Conservation (phyloP, 2,329 filamentous ascomycete species). For the Scleromitrula shiraiana region DNA sequence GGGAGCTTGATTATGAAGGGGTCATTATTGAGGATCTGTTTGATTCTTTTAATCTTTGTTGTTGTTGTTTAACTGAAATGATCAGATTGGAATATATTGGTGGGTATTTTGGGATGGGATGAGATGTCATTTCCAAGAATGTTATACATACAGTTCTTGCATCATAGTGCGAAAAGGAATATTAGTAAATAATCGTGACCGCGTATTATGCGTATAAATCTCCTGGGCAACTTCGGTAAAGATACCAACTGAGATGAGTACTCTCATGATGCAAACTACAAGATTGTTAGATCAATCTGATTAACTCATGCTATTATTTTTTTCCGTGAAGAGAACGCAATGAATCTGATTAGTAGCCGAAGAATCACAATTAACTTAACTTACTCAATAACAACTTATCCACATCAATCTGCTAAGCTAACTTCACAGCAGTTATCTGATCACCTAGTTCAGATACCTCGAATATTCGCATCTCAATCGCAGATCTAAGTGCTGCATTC, state of each 20-base stretch:
- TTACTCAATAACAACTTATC: background rate
- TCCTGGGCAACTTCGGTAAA: background rate
- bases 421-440: background rate
- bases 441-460: background rate
- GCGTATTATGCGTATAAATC: background rate
- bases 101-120: too few relatives aligned
- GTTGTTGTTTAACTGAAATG: background rate
- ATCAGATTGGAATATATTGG: background rate
- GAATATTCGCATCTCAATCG: background rate
- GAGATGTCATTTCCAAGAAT: too few relatives aligned
- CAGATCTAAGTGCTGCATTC: background rate
- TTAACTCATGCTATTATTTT: background rate
- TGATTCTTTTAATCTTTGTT: too few relatives aligned
- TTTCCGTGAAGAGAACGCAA: background rate
- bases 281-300: background rate
- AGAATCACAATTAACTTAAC: too few relatives aligned
- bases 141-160: background rate
- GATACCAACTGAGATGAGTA: background rate
- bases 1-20: background rate
- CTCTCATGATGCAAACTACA: slow-evolving; percentile 1
- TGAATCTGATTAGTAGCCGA: background rate
- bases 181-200: background rate
- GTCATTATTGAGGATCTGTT: background rate
- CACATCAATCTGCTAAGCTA: background rate
- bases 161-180: slow-evolving; percentile 2